phyloP scores from a whole-genome alignment of 2,329 filamentous ascomycete species.

The Chrysoporthe cubensis region DNA sequence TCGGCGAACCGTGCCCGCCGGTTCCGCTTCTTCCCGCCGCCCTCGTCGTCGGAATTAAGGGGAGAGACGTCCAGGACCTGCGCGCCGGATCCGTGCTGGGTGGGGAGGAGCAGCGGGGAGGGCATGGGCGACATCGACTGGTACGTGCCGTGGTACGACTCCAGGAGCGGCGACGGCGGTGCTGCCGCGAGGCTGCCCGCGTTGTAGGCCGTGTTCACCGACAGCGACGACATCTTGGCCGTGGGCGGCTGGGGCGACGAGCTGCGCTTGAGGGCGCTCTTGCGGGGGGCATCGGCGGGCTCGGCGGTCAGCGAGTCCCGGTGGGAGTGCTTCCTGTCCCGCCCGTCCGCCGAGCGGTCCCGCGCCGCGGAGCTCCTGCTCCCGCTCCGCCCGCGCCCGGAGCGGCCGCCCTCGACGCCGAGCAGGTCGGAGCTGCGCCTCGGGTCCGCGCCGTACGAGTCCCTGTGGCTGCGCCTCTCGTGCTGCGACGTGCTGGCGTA shows the following conservation, averaged over 20 bases:
- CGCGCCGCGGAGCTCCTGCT: slow-evolving; percentile 30
- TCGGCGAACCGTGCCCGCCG: slow-evolving; percentile 82
- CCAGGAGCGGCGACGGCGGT: slow-evolving; percentile 82
- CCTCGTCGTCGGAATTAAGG: slow-evolving; percentile 53
- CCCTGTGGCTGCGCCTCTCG: slow-evolving; percentile 37
- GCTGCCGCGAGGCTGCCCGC: slow-evolving; percentile 51
- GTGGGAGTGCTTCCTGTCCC: slow-evolving; percentile 28
- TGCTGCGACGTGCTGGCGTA: slow-evolving; percentile 46
- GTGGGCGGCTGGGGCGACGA: slow-evolving; percentile 54
- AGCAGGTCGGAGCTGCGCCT: slow-evolving; percentile 25
- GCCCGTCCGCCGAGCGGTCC: slow-evolving; percentile 30
- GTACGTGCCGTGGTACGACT: slow-evolving; percentile 92
- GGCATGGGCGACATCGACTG: slow-evolving; percentile 96
- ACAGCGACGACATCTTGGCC: slow-evolving; percentile 56
- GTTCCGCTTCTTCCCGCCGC: slow-evolving; percentile 50
- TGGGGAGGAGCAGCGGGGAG: slow-evolving; percentile 69
- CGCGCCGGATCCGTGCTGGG: slow-evolving; percentile 52
- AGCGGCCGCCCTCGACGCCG: slow-evolving; percentile 24
- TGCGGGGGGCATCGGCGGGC: slow-evolving; percentile 32
- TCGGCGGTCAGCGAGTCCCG: slow-evolving; percentile 40
- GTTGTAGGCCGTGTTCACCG: slow-evolving; percentile 52
- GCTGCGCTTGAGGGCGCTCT: slow-evolving; percentile 44
- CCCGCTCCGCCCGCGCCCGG: slow-evolving; percentile 30
- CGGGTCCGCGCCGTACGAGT: slow-evolving; percentile 36
- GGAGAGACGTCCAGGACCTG: slow-evolving; percentile 56